phyloP scores from a whole-genome alignment of 306 rosid genomes.

The Glycyrrhiza uralensis region DNA sequence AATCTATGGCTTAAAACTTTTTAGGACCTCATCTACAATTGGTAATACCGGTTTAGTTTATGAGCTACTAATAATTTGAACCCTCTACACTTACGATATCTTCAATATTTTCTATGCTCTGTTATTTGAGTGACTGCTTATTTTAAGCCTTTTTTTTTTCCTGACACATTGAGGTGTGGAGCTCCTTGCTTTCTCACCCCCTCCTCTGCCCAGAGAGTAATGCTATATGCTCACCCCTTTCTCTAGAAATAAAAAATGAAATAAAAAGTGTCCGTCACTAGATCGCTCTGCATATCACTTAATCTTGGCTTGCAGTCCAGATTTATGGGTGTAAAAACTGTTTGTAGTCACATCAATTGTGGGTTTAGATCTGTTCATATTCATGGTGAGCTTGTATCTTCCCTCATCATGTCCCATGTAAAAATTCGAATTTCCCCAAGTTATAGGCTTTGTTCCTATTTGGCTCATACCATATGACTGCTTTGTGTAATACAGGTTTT shows the following conservation, averaged over 20 bases:
- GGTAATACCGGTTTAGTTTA: neutral
- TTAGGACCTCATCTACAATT: conserved; percentile 1
- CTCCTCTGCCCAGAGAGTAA: neutral
- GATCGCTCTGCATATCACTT: neutral
- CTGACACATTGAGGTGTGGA: neutral
- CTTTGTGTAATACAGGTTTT: neutral
- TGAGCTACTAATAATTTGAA: conserved; percentile 1
- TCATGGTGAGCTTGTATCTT: neutral
- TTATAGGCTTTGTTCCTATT: neutral
- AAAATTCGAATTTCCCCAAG: neutral
- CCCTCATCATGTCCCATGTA: neutral
- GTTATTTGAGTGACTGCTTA: conserved; percentile 12
- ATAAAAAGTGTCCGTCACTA: neutral
- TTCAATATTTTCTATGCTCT: neutral
- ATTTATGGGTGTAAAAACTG: neutral
- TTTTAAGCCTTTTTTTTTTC: neutral
- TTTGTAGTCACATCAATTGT: neutral
- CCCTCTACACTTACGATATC: neutral
- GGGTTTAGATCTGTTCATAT: neutral
- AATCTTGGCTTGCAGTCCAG: neutral
- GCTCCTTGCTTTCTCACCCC: neutral
- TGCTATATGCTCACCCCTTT: neutral
- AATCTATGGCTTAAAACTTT: conserved; percentile 37
- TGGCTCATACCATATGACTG: neutral
- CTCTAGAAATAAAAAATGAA: neutral